Conservation (phyloP, 2,329 filamentous ascomycete genomes). For the Fusarium sp. region DNA sequence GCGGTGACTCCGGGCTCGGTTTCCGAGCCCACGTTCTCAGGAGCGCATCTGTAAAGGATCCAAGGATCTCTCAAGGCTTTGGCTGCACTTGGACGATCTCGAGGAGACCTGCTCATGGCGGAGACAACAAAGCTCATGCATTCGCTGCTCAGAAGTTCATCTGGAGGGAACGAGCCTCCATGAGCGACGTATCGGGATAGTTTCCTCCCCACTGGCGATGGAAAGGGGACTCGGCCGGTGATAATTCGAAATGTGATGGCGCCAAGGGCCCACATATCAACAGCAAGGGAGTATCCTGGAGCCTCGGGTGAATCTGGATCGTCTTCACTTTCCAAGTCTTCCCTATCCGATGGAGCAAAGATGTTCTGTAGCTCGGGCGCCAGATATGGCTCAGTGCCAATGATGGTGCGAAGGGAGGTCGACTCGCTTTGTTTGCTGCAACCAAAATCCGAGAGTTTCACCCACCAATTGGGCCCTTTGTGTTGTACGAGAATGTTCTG, state of each 20-base stretch:
- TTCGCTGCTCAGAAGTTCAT: not conserved
- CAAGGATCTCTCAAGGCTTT: not conserved
- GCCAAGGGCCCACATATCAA: conserved; percentile 15
- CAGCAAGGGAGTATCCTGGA: not conserved
- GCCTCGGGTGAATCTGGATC: not conserved
- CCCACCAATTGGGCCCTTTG: conserved; percentile 10
- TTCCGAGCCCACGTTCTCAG: not conserved
- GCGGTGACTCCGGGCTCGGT: not conserved
- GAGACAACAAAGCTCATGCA: not conserved
- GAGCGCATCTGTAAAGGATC: not conserved
- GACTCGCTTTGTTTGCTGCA: conserved; percentile 1
- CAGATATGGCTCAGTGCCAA: not conserved
- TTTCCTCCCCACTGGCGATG: not conserved
- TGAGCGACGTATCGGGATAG: not conserved
- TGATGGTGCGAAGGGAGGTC: not conserved
- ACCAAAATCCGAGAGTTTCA: conserved; percentile 13
- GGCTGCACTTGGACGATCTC: not conserved
- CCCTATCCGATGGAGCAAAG: not conserved
- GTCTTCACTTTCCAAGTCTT: not conserved
- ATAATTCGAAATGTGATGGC: conserved; percentile 1
- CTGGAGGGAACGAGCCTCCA: not conserved
- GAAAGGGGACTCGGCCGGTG: not conserved
- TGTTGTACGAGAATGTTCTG: conserved; percentile 16
- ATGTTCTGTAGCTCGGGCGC: not conserved
- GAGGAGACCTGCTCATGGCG: not conserved